Evolutionary conservation across 768 basidiomycete species (phyloP).

Genomic region (Amanita muscaria): DNA sequence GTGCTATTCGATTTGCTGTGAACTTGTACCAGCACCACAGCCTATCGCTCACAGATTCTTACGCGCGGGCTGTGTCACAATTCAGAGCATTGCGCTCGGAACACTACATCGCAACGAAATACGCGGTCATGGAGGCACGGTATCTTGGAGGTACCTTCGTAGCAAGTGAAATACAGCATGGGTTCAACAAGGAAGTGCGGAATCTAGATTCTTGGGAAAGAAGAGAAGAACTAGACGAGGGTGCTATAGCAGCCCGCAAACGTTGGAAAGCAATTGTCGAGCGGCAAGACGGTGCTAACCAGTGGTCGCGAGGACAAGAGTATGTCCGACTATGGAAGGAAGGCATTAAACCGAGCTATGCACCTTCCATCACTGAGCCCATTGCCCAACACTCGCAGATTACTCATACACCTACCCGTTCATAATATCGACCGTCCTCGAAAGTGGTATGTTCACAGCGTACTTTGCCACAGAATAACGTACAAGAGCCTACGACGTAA

Average conservation of each 20-base stretch:
- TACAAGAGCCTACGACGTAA: too few species aligned
- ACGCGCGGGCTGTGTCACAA: slow-evolving; percentile 69
- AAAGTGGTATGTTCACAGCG: too few species aligned
- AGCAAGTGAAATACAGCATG: slow-evolving; percentile 49
- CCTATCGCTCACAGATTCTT: slow-evolving; percentile 68
- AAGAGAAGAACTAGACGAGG: slow-evolving; percentile 47
- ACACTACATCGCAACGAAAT: slow-evolving; percentile 64
- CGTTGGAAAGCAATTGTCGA: slow-evolving; percentile 68
- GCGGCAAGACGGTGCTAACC: slow-evolving; percentile 29
- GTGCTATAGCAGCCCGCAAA: slow-evolving; percentile 57
- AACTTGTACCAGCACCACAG: slow-evolving; percentile 64
- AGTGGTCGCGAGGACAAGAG: slow-evolving; percentile 68
- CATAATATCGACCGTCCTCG: neutral
- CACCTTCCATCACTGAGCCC: slow-evolving; percentile 42
- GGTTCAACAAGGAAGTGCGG: slow-evolving; percentile 54
- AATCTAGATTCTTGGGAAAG: slow-evolving; percentile 52
- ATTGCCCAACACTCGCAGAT: slow-evolving; percentile 11
- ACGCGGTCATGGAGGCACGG: slow-evolving; percentile 77
- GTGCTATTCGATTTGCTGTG: slow-evolving; percentile 72
- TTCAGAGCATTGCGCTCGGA: slow-evolving; percentile 85
- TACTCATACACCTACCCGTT: neutral
- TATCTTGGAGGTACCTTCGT: slow-evolving; percentile 60
- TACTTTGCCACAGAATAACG: too few species aligned
- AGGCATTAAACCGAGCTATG: slow-evolving; percentile 59
- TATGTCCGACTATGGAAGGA: slow-evolving; percentile 69